These are phyloP conservation scores for Alectoria sarmentosa DNA, from an alignment of 495 filamentous ascomycete species.

Conservation along the genomic window DNA sequence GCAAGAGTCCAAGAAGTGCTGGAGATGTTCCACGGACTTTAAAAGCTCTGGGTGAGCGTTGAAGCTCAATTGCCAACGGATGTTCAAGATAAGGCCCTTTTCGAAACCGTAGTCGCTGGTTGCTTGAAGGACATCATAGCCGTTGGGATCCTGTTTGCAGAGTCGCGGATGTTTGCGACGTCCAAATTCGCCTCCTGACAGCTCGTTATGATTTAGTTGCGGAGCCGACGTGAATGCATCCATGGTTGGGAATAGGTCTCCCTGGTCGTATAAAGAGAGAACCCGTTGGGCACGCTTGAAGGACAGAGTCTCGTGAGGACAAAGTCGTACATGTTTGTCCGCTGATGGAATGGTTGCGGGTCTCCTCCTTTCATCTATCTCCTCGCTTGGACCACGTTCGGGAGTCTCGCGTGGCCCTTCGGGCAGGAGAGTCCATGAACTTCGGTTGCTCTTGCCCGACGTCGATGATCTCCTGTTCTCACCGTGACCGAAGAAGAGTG, in stretches of 20 bases:
- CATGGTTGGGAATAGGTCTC: slow-evolving; percentile 2
- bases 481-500: not conserved
- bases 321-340: not conserved
- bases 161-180: slow-evolving; percentile 1
- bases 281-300: not conserved
- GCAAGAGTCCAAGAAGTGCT: slow-evolving; percentile 2
- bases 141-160: slow-evolving; percentile 1
- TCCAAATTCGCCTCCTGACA: slow-evolving; percentile 1
- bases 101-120: slow-evolving; percentile 3
- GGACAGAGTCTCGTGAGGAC: slow-evolving; percentile 4
- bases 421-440: not conserved
- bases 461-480: not conserved
- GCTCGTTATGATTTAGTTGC: not conserved
- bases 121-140: slow-evolving; percentile 8
- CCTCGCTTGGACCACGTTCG: not conserved
- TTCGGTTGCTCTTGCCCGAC: slow-evolving; percentile 2
- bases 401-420: not conserved
- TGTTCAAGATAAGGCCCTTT: not conserved
- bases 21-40: not conserved
- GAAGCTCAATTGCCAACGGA: slow-evolving; percentile 2
- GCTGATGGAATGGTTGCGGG: not conserved
- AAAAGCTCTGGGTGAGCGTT: not conserved
- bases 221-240: not conserved
- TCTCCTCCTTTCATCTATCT: not conserved
- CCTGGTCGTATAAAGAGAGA: not conserved